Evolutionary conservation across 2,329 filamentous ascomycete species (phyloP).

Genomic region (Nectriaceae sp.): DNA sequence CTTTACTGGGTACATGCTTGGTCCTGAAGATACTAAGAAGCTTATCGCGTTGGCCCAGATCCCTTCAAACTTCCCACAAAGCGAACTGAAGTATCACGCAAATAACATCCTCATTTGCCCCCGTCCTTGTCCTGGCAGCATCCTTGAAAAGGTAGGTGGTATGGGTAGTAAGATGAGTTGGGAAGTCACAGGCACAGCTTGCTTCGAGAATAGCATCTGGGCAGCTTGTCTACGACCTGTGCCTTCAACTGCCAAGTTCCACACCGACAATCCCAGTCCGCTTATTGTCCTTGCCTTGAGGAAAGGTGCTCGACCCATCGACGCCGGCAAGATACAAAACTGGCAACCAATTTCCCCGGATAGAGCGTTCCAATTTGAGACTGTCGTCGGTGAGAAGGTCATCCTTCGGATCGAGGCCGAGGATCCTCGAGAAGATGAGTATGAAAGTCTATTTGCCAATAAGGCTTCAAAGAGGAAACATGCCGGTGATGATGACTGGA

Average conservation of each 20-base stretch:
- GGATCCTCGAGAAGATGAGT: slow-evolving; percentile 60
- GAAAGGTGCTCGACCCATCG: slow-evolving; percentile 73
- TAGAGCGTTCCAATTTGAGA: slow-evolving; percentile 76
- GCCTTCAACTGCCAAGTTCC: slow-evolving; percentile 64
- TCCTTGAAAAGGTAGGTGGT: slow-evolving; percentile 83
- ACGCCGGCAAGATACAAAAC: slow-evolving; percentile 78
- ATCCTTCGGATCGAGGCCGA: slow-evolving; percentile 80
- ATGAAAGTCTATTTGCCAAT: slow-evolving; percentile 63
- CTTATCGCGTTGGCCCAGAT: slow-evolving; percentile 71
- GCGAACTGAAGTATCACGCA: slow-evolving; percentile 77
- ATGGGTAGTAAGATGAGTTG: slow-evolving; percentile 82
- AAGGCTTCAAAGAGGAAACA: slow-evolving; percentile 61
- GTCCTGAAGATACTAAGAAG: slow-evolving; percentile 68
- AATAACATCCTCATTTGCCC: slow-evolving; percentile 92
- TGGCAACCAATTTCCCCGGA: slow-evolving; percentile 78
- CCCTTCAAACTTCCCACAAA: slow-evolving; percentile 61
- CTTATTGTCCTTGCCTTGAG: slow-evolving; percentile 81
- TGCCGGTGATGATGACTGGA: slow-evolving; percentile 49
- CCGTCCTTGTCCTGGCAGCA: slow-evolving; percentile 68
- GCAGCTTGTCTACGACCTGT: slow-evolving; percentile 78
- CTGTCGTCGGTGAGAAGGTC: slow-evolving; percentile 83
- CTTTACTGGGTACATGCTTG: slow-evolving; percentile 90
- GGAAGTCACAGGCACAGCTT: slow-evolving; percentile 77
- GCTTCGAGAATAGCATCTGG: slow-evolving; percentile 82
- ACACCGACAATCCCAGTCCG: slow-evolving; percentile 78